These are phyloP conservation scores for Magnolia sinica DNA, from an alignment of 164 flowering plant species.

Conservation along the genomic window DNA sequence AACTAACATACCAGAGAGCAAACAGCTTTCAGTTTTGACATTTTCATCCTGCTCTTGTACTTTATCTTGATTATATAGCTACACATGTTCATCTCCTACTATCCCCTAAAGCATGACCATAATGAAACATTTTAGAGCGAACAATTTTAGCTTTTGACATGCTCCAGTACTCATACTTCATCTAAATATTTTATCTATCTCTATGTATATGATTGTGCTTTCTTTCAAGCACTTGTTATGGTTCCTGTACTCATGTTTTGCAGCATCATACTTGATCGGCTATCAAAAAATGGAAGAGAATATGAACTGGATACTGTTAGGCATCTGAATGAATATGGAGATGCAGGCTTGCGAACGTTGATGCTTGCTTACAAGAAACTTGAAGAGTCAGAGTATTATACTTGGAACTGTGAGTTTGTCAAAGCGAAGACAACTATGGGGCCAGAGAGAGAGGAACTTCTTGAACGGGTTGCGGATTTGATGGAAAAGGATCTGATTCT, in stretches of 20 bases:
- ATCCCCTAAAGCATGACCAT: too few species aligned
- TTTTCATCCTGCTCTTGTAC: background rate
- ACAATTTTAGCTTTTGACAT: background rate
- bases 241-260: slow-evolving; percentile 6
- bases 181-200: background rate
- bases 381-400: slow-evolving; percentile 69
- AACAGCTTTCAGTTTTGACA: background rate
- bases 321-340: slow-evolving; percentile 94
- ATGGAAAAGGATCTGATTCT: slow-evolving; percentile 88
- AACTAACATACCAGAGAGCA: background rate
- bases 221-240: background rate
- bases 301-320: slow-evolving; percentile 65
- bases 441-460: slow-evolving; percentile 76
- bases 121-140: too few species aligned
- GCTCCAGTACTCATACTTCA: background rate
- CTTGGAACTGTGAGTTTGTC: slow-evolving; percentile 79
- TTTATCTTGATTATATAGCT: too few species aligned
- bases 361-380: slow-evolving; percentile 88
- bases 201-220: background rate
- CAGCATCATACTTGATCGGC: slow-evolving; percentile 92
- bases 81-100: too few species aligned
- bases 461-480: slow-evolving; percentile 72
- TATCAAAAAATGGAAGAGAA: slow-evolving; percentile 72
- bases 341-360: slow-evolving; percentile 88
- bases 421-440: slow-evolving; percentile 83